phyloP scores from a whole-genome alignment of 257 asterid genomes.

The Gentiana straminea region DNA sequence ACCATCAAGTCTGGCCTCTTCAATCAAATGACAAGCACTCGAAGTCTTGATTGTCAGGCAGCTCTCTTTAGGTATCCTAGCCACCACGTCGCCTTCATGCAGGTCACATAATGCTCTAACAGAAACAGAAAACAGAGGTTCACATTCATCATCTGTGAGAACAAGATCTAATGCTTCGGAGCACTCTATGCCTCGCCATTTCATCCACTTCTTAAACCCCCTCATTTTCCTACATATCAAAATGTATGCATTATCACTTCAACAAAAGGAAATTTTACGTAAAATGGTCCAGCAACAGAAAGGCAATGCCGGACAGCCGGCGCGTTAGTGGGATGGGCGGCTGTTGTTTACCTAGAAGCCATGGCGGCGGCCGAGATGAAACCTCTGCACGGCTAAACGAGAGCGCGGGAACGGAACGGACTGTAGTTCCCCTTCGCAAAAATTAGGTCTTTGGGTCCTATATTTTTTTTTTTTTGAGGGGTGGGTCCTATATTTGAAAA shows the following conservation, averaged over 20 bases:
- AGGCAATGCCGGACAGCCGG: no score
- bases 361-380: no score
- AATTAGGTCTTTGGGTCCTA: no score
- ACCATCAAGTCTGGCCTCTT: constrained; percentile 73
- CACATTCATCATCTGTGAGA: constrained; percentile 13
- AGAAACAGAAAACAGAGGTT: constrained; percentile 25
- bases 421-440: no score
- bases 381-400: no score
- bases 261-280: no score
- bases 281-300: no score
- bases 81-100: constrained; percentile 69
- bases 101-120: constrained; percentile 54
- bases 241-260: constrained; percentile 34
- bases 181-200: constrained; percentile 48
- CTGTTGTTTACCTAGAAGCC: no score
- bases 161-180: constrained; percentile 52
- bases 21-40: constrained; percentile 50
- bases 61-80: constrained; percentile 71
- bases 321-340: no score
- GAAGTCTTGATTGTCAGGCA: constrained; percentile 74
- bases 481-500: no score
- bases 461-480: no score
- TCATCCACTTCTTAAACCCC: constrained; percentile 92
- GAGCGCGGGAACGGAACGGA: no score
- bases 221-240: constrained; percentile 41